These are phyloP conservation scores for Trichoderma gamsii DNA, from an alignment of 495 filamentous ascomycete genomes.

Conservation along the genomic window DNA sequence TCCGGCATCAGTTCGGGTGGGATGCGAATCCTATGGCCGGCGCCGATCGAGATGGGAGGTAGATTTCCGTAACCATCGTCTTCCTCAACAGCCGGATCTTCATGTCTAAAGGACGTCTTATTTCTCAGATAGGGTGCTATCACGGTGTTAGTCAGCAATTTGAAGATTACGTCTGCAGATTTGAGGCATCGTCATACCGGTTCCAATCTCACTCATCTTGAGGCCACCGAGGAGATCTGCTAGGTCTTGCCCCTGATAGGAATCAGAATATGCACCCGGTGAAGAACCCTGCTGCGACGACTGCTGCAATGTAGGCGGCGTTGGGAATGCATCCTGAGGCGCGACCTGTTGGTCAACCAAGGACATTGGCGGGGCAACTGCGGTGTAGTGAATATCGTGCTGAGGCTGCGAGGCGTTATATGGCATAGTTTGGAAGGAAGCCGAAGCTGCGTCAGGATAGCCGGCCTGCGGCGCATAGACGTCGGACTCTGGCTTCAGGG, in stretches of 20 bases:
- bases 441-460: slow-evolving; percentile 33
- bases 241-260: slow-evolving; percentile 63
- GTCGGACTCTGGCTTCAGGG: slow-evolving; percentile 12
- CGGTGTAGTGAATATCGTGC: slow-evolving; percentile 44
- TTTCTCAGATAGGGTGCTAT: slow-evolving; percentile 80
- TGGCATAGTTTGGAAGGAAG: slow-evolving; percentile 39
- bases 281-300: slow-evolving; percentile 39
- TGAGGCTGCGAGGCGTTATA: slow-evolving; percentile 41
- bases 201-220: slow-evolving; percentile 80
- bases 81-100: slow-evolving; percentile 72
- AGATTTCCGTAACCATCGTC: slow-evolving; percentile 65
- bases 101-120: slow-evolving; percentile 50
- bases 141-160: slow-evolving; percentile 23
- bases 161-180: neutral
- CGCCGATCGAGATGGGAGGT: slow-evolving; percentile 58
- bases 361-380: slow-evolving; percentile 38
- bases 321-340: slow-evolving; percentile 44
- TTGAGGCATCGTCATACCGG: slow-evolving; percentile 54
- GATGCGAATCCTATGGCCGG: slow-evolving; percentile 75
- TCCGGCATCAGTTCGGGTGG: slow-evolving; percentile 91
- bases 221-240: slow-evolving; percentile 78
- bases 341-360: slow-evolving; percentile 47
- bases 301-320: slow-evolving; percentile 44
- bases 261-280: slow-evolving; percentile 52
- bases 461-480: slow-evolving; percentile 36